These are phyloP conservation scores for Lophiotrema nucula DNA, from an alignment of 495 filamentous ascomycete genomes.

Conservation along the genomic window DNA sequence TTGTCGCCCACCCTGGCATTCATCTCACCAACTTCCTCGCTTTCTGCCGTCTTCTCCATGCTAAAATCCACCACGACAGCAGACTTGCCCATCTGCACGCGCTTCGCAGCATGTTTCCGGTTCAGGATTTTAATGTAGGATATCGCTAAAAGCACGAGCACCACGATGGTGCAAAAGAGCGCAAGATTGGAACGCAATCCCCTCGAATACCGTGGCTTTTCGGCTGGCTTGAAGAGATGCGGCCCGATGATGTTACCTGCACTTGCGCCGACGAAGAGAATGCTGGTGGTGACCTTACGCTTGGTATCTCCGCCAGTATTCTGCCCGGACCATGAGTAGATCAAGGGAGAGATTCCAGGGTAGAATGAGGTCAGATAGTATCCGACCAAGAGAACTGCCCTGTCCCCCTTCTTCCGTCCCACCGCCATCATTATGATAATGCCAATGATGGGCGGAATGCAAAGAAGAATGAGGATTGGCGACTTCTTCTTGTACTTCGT, in stretches of 20 bases:
- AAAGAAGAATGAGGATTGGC: constrained; percentile 54
- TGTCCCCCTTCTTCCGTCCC: constrained; percentile 45
- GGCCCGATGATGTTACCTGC: constrained; percentile 59
- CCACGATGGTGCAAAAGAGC: constrained; percentile 54
- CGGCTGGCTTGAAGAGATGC: constrained; percentile 56
- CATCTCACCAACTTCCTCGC: constrained; percentile 11
- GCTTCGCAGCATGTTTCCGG: constrained; percentile 49
- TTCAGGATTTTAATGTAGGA: constrained; percentile 53
- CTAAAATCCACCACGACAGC: constrained; percentile 32
- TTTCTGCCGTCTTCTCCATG: constrained; percentile 32
- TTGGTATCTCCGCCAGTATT: constrained; percentile 67
- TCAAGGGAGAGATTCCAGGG: constrained; percentile 59
- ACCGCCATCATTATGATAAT: constrained; percentile 55
- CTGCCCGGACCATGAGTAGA: constrained; percentile 62
- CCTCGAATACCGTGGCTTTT: constrained; percentile 54
- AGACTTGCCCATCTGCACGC: constrained; percentile 53
- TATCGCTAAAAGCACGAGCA: constrained; percentile 47
- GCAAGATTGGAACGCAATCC: constrained; percentile 57
- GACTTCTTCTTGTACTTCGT: constrained; percentile 56
- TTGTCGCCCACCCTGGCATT: constrained; percentile 38
- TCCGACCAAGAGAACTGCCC: constrained; percentile 54
- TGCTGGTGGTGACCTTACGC: constrained; percentile 58
- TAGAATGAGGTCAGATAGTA: constrained; percentile 63
- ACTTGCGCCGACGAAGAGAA: constrained; percentile 58
- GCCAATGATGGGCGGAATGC: constrained; percentile 57